Evolutionary conservation across 768 basidiomycete species (phyloP).

Genomic region (Phaeolepiota aurea): DNA sequence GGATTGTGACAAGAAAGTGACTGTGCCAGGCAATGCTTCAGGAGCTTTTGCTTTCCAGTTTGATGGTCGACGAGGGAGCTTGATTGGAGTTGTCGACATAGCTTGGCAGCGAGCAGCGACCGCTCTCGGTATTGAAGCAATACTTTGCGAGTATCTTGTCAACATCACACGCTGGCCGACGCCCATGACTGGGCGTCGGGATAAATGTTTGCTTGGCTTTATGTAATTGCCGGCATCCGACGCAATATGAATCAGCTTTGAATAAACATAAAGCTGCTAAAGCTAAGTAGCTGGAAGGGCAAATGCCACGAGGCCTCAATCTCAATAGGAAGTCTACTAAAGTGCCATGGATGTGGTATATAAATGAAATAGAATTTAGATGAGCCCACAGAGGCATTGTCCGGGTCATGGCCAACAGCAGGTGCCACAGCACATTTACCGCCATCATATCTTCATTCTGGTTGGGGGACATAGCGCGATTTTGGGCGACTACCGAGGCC

Average conservation of each 20-base stretch:
- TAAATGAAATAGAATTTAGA: too few relatives aligned
- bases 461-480: constrained; percentile 7
- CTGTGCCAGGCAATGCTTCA: constrained; percentile 35
- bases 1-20: constrained; percentile 60
- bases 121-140: neutral
- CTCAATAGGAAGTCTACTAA: too few relatives aligned
- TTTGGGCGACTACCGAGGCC: constrained; percentile 18
- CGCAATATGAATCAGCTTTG: neutral
- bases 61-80: constrained; percentile 25
- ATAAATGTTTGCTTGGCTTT: neutral
- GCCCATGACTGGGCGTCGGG: neutral
- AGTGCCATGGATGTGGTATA: too few relatives aligned
- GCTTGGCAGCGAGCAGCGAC: neutral
- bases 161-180: too few relatives aligned
- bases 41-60: constrained; percentile 75
- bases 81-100: constrained; percentile 13
- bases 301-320: too few relatives aligned
- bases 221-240: neutral
- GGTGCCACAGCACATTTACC: too few relatives aligned
- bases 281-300: too few relatives aligned
- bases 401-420: neutral
- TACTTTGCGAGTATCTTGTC: neutral
- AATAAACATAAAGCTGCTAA: too few relatives aligned
- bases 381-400: neutral
- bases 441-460: too few relatives aligned